Evolutionary conservation across 2,329 filamentous ascomycete genomes (phyloP).

Genomic region (Huntiella decipiens): DNA sequence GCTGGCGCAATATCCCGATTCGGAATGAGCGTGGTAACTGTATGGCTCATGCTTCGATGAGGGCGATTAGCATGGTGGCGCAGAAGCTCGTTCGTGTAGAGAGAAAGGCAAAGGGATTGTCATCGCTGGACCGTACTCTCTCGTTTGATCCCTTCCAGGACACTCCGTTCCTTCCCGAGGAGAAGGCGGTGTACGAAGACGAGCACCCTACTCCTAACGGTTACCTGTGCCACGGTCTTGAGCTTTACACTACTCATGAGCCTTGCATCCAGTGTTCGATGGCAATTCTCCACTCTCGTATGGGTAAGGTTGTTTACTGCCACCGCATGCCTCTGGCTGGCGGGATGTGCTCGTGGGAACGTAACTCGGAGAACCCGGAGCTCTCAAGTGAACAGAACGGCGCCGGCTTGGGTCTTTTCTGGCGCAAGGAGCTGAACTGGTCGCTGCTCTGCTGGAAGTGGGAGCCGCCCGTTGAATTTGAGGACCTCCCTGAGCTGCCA

Average conservation of each 20-base stretch:
- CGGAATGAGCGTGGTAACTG: slow-evolving; percentile 42
- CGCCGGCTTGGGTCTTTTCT: slow-evolving; percentile 48
- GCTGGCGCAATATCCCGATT: slow-evolving; percentile 39
- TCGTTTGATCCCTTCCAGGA: slow-evolving; percentile 49
- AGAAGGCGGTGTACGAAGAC: slow-evolving; percentile 40
- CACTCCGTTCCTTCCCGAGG: slow-evolving; percentile 46
- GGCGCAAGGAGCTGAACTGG: slow-evolving; percentile 68
- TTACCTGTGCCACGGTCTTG: slow-evolving; percentile 84
- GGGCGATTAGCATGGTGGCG: slow-evolving; percentile 69
- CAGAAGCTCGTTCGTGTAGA: slow-evolving; percentile 42
- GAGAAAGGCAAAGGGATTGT: slow-evolving; percentile 21
- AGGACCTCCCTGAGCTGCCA: slow-evolving; percentile 16
- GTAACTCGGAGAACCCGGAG: slow-evolving; percentile 26
- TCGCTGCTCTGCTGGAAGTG: slow-evolving; percentile 68
- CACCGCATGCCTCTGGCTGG: slow-evolving; percentile 64
- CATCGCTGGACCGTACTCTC: slow-evolving; percentile 22
- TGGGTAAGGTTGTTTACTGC: slow-evolving; percentile 68
- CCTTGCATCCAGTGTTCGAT: slow-evolving; percentile 94
- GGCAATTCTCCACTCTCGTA: slow-evolving; percentile 85
- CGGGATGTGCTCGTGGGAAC: slow-evolving; percentile 61
- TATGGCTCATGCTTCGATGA: slow-evolving; percentile 59
- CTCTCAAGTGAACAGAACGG: slow-evolving; percentile 26
- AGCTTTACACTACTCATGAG: slow-evolving; percentile 88
- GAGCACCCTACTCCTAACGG: slow-evolving; percentile 54
- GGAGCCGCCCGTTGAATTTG: slow-evolving; percentile 27